phyloP scores from a whole-genome alignment of 306 rosid genomes.

The Quercus engelmannii region DNA sequence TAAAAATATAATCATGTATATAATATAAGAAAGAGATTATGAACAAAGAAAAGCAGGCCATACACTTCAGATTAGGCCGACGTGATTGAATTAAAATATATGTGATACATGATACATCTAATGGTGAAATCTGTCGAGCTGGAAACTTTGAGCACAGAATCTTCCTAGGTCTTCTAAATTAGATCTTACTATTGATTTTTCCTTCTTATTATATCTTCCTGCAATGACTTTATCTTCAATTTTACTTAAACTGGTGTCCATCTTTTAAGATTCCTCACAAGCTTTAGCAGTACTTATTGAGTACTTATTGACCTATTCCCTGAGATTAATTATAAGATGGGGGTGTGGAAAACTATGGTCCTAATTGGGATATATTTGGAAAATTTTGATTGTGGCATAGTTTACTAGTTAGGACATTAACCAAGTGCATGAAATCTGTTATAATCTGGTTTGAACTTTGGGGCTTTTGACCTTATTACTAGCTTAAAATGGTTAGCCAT shows the following conservation, averaged over 20 bases:
- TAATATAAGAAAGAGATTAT: not conserved
- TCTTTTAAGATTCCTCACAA: conserved; percentile 10
- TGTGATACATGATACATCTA: not conserved
- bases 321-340: not conserved
- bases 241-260: not conserved
- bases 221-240: not conserved
- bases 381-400: not conserved
- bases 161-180: not conserved
- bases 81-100: not conserved
- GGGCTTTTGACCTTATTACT: too few relatives aligned
- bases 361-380: not conserved
- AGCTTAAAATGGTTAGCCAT: too few relatives aligned
- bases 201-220: not conserved
- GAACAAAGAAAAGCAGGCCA: conserved; percentile 1
- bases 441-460: too few relatives aligned
- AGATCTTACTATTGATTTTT: not conserved
- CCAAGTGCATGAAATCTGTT: too few relatives aligned
- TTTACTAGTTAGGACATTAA: too few relatives aligned
- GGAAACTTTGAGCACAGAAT: conserved; percentile 19
- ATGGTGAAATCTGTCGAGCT: conserved; percentile 22
- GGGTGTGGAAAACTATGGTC: not conserved
- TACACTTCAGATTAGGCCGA: not conserved
- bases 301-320: not conserved
- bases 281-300: not conserved
- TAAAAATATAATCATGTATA: not conserved